phyloP scores from a whole-genome alignment of 1,284 basidiomycete genomes.

The Cerrena zonata region DNA sequence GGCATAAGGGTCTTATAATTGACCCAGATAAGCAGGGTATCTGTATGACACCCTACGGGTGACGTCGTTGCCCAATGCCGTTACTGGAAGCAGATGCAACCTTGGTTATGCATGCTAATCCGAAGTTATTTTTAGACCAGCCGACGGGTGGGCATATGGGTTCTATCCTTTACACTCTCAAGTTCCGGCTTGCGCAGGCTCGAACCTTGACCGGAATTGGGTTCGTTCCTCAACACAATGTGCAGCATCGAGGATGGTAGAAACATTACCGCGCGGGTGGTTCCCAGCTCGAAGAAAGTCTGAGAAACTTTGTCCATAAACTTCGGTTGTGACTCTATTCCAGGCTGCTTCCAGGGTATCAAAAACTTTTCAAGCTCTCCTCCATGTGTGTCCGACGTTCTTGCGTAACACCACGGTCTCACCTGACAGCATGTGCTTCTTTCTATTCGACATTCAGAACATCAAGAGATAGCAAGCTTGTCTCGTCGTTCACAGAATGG shows the following conservation, averaged over 20 bases:
- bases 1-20: background rate
- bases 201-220: background rate
- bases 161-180: background rate
- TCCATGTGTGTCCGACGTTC: constrained; percentile 6
- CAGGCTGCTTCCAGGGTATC: constrained; percentile 4
- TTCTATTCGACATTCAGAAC: background rate
- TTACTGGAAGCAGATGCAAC: background rate
- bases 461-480: background rate
- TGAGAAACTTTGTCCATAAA: constrained; percentile 11
- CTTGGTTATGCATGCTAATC: background rate
- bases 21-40: background rate
- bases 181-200: background rate
- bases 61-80: background rate
- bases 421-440: constrained; percentile 1
- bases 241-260: background rate
- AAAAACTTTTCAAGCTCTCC: background rate
- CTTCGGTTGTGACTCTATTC: constrained; percentile 1
- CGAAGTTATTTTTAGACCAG: background rate
- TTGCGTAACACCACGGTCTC: background rate
- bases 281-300: constrained; percentile 11
- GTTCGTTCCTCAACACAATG: background rate
- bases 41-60: background rate
- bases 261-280: background rate
- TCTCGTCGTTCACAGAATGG: background rate
- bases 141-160: background rate